Evolutionary conservation across 805 yeast genomes (phyloP).

Genomic region (Scheffersomyces amazonensis): DNA sequence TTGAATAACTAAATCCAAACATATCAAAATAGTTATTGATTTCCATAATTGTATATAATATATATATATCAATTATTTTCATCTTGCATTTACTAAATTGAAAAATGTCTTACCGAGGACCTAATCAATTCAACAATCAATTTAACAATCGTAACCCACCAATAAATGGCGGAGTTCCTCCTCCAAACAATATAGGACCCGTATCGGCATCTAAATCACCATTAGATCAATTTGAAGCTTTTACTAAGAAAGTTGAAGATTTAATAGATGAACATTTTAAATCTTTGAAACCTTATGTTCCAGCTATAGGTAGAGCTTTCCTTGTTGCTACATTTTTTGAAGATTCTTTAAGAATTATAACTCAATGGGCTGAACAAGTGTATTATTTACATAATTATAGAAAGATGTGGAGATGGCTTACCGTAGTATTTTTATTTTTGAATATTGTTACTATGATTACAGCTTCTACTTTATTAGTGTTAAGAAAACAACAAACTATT

Average conservation of each 20-base stretch:
- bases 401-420: slow-evolving; percentile 73
- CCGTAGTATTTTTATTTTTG: slow-evolving; percentile 61
- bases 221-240: slow-evolving; percentile 44
- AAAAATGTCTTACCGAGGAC: slow-evolving; percentile 47
- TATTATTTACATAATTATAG: slow-evolving; percentile 78
- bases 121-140: slow-evolving; percentile 40
- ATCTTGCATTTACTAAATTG: too few relatives aligned
- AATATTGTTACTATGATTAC: slow-evolving; percentile 69
- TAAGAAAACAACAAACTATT: slow-evolving; percentile 62
- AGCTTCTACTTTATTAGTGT: slow-evolving; percentile 70
- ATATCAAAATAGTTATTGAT: too few relatives aligned
- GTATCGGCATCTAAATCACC: slow-evolving; percentile 25
- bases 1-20: too few relatives aligned
- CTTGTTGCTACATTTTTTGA: slow-evolving; percentile 93
- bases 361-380: slow-evolving; percentile 92
- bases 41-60: too few relatives aligned
- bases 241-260: slow-evolving; percentile 54
- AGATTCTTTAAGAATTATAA: slow-evolving; percentile 76
- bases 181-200: slow-evolving; percentile 26
- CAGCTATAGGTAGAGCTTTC: slow-evolving; percentile 82
- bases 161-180: slow-evolving; percentile 14
- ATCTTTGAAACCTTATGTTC: slow-evolving; percentile 70
- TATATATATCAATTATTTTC: too few relatives aligned
- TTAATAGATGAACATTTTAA: slow-evolving; percentile 47
- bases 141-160: slow-evolving; percentile 16